Percentiles rank a stretch among this genome's conserved stretches.
phyloP scores from a whole-genome alignment of 257 asterid genomes.

The Nicotiana tomentosiformis region DNA sequence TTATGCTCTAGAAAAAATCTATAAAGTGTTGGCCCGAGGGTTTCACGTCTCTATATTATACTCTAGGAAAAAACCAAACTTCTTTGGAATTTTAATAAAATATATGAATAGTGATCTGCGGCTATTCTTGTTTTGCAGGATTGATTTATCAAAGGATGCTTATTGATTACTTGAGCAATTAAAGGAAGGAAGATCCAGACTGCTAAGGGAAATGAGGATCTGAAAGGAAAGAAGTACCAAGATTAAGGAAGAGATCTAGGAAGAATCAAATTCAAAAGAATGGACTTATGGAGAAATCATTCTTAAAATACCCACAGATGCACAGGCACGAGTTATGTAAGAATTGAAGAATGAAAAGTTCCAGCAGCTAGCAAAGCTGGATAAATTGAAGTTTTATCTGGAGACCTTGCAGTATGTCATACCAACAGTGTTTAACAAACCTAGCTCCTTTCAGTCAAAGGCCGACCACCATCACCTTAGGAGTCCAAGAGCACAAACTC shows the following conservation, averaged over 20 bases:
- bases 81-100: neutral
- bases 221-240: neutral
- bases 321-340: neutral
- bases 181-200: neutral
- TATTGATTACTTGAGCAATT: neutral
- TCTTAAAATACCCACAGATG: neutral
- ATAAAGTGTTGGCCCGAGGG: neutral
- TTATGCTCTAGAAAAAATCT: neutral
- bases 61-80: neutral
- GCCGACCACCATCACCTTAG: neutral
- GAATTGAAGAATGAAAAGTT: neutral
- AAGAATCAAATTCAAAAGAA: neutral
- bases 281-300: neutral
- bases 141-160: neutral
- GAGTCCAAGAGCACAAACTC: neutral
- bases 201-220: neutral
- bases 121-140: neutral
- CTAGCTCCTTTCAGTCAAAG: neutral
- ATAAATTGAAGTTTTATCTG: neutral
- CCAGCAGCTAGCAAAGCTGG: neutral
- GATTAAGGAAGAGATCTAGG: neutral
- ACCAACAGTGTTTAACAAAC: conserved; percentile 1
- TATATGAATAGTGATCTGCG: neutral
- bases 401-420: neutral
- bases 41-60: neutral